These are phyloP conservation scores for Madurella mycetomatis DNA, from an alignment of 2,329 filamentous ascomycete species.

Conservation along the genomic window DNA sequence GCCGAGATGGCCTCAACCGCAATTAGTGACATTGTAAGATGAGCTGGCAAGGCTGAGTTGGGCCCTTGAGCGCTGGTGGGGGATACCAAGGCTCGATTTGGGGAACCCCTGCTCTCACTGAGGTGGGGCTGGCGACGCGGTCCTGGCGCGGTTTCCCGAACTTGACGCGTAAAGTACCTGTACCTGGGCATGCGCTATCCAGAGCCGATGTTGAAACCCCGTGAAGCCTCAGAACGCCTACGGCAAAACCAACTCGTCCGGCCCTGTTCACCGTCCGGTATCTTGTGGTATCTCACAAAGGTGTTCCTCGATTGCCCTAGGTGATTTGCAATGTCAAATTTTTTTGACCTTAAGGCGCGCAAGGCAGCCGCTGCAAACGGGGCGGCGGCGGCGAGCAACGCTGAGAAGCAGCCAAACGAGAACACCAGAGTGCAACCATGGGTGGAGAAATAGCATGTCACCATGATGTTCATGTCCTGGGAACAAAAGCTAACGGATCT, in stretches of 20 bases:
- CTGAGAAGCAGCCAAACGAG: conserved; percentile 58
- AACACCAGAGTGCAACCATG: conserved; percentile 74
- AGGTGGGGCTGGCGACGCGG: conserved; percentile 1
- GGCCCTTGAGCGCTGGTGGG: too few relatives aligned
- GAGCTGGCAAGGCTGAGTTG: too few relatives aligned
- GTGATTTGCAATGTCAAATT: conserved; percentile 64
- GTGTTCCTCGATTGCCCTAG: not conserved
- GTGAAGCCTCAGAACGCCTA: not conserved
- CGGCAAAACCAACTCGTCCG: not conserved
- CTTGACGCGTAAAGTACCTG: conserved; percentile 23
- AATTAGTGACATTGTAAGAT: too few relatives aligned
- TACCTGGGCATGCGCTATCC: not conserved
- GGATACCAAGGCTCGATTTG: not conserved
- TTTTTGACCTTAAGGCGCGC: conserved; percentile 93
- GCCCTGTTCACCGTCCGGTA: not conserved
- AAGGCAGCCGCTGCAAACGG: conserved; percentile 68
- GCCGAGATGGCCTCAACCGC: too few relatives aligned
- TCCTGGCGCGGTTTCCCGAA: conserved; percentile 1
- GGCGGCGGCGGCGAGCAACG: conserved; percentile 57
- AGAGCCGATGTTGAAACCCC: not conserved
- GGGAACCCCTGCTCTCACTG: conserved; percentile 7
- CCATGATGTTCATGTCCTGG: not conserved
- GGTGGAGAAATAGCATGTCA: conserved; percentile 93
- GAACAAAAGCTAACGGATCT: conserved; percentile 27
- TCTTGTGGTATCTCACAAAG: not conserved